Evolutionary conservation across 495 filamentous ascomycete genomes (phyloP), one percentile per base, ranked within the genome.

Genomic region (Neurospora hispaniola): DNA sequence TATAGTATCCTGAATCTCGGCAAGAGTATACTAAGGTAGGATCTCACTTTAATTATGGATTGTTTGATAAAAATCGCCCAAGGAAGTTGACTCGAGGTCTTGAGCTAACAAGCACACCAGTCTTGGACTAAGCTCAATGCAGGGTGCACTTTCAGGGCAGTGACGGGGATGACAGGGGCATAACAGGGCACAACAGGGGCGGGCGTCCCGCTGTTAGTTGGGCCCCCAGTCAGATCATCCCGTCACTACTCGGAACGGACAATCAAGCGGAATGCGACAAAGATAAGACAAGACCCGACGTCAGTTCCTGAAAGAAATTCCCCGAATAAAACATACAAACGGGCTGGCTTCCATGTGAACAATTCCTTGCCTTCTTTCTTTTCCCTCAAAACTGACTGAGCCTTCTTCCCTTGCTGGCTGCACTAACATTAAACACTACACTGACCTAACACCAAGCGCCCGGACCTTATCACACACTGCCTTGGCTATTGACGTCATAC

Each of bases 401-500:
- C 54, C 54, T 66, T 38, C 14, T 1, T 35, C 3, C 27, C 18
- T 4, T 62, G 54, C 16, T 35, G 27, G 12, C 23, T 8, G 12
- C 23, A 62, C 48, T 31, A 62, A 62, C 48, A 31, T 62, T 62
- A 7, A 31, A 31, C 23, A 31, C 48, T 27, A 2, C 42, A 18
- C 16, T 18, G 16, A 6, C 31, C 54, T 18, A 1, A 3, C 54
- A 16, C 54, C 54, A 62, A 35, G 54, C 54, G 27, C 27, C 40
- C 8, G 39, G 39, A 9, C 39, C 14, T 62, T 35, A 18, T 66
- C 54, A 27, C 27, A 18, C 1, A 9, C 35, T 38, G 35, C 35
- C 5, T 66, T 35, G 54, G 54, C 14, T 14, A 42, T 73, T 73
- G 72, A 73, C 72, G 72, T 73, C 72, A 73, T 71, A 54, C 4